Evolutionary conservation across 2,329 filamentous ascomycete genomes (phyloP).

Genomic region (Aspergillus sergii): DNA sequence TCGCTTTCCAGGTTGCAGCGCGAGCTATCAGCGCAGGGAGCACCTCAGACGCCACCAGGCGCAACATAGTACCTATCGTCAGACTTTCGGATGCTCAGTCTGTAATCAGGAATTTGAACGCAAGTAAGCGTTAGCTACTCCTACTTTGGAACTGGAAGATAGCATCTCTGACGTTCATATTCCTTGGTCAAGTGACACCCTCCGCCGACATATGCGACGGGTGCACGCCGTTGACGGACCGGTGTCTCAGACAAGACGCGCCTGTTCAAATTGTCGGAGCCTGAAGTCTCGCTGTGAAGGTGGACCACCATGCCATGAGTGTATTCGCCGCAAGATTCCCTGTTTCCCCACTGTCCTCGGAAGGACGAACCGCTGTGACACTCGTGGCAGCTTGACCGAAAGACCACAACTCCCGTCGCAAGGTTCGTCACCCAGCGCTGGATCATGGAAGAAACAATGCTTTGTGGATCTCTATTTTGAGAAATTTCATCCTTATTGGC

Average conservation of each 20-base stretch:
- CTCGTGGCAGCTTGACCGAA: background rate
- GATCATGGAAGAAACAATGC: background rate
- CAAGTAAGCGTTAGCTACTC: conserved; percentile 16
- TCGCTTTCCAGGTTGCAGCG: conserved; percentile 20
- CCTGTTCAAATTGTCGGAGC: conserved; percentile 24
- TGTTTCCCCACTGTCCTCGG: conserved; percentile 16
- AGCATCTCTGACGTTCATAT: background rate
- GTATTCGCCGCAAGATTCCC: conserved; percentile 18
- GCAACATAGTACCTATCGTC: conserved; percentile 18
- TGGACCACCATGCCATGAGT: conserved; percentile 21
- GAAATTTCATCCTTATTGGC: background rate
- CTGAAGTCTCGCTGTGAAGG: conserved; percentile 24
- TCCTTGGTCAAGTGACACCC: conserved; percentile 25
- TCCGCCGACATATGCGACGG: conserved; percentile 28
- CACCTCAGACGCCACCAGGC: conserved; percentile 27
- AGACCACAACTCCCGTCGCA: background rate
- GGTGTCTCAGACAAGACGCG: conserved; percentile 12
- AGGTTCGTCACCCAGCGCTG: background rate
- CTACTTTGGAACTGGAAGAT: background rate
- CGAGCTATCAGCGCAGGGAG: conserved; percentile 28
- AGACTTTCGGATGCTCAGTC: conserved; percentile 15
- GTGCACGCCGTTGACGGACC: conserved; percentile 19
- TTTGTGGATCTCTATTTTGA: conserved; percentile 30
- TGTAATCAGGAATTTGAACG: conserved; percentile 22
- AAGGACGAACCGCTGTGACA: conserved; percentile 4